phyloP scores from a whole-genome alignment of 2,329 filamentous ascomycete genomes.

The Trichoderma brevicompactum region DNA sequence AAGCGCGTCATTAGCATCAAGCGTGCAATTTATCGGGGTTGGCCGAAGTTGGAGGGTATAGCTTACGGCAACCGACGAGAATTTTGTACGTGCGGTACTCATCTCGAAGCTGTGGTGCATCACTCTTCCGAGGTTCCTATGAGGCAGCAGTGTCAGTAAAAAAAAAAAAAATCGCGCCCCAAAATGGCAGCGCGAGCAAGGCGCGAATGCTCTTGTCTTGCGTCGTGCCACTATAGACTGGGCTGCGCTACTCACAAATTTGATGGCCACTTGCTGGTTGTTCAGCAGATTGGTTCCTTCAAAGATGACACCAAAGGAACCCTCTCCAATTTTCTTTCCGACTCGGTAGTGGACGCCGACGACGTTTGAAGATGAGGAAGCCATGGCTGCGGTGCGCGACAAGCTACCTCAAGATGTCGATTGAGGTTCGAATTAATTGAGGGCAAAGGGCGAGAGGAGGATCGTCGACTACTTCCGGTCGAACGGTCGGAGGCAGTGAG shows the following conservation, averaged over 20 bases:
- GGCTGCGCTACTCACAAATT: constrained; percentile 73
- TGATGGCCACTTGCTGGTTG: constrained; percentile 99
- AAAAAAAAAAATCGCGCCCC: not conserved
- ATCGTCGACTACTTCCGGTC: constrained; percentile 27
- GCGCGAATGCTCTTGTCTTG: not conserved
- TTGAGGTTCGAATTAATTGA: constrained; percentile 24
- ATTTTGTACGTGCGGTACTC: constrained; percentile 99
- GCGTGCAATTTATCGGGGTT: not conserved
- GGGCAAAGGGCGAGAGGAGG: constrained; percentile 18
- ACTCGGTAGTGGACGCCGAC: constrained; percentile 98
- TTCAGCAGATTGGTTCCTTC: constrained; percentile 98
- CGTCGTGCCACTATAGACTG: not conserved
- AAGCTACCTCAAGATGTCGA: constrained; percentile 18
- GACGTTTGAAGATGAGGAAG: constrained; percentile 91
- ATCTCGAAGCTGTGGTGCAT: constrained; percentile 95
- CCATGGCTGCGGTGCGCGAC: constrained; percentile 59
- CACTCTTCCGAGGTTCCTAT: constrained; percentile 96
- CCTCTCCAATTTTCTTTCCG: constrained; percentile 99
- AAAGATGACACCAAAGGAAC: constrained; percentile 97
- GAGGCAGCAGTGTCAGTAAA: constrained; percentile 7
- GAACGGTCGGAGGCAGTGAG: constrained; percentile 26
- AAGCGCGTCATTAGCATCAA: constrained; percentile 9
- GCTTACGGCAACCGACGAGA: constrained; percentile 95
- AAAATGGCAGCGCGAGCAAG: not conserved
- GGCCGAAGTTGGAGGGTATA: not conserved